Base-by-base conservation (phyloP, 371 early-diverging fungal species). In the Globomyces sp. region DNA sequence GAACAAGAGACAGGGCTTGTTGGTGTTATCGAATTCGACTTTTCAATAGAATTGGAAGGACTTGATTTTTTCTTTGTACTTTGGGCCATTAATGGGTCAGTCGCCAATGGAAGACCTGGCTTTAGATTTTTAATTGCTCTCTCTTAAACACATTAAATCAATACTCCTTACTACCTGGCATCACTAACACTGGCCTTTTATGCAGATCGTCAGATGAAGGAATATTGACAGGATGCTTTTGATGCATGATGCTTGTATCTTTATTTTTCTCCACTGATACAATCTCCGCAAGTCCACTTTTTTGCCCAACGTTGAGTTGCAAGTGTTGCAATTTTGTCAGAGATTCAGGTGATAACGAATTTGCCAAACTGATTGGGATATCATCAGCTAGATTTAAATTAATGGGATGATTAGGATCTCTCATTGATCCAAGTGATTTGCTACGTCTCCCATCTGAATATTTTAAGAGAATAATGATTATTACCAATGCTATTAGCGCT, bases 181-280 rank as follows among this genome's bases (percentile, higher is more conserved):
- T 24, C 4, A 41, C 39, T 37, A 39, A 39, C 13, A 41, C 55
- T 37, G 55, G 55, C 36, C 55, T 55, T 11, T 60, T 46, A 6
- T 37, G 4, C 44, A 60, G 45, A 40, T 60, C 58, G 40, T 65
- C 70, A 5, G 59, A 45, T 59, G 58, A 66, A 9, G 64, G 45
- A 5, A 53, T 11, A 13, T 48, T 51, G 5, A 74, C 74, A 44
- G 50, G 59, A 42, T 74, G 75, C 53, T 67, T 64, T 42, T 69
- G 72, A 43, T 71, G 71, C 2, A 74, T 68, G 24, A 74, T 67
- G 46, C 67, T 67, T 4, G 3, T 9, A 39, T 55, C 39, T 8
- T 55, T 36, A 3, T 55, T 41, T 55, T 36, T 3, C 39, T 55
- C 40, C 2, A 39, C 55, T 8, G 36, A 42, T 1, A 41, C 45